Evolutionary conservation across 1,284 basidiomycete species (phyloP).

Genomic region (Cryptococcus sp.): DNA sequence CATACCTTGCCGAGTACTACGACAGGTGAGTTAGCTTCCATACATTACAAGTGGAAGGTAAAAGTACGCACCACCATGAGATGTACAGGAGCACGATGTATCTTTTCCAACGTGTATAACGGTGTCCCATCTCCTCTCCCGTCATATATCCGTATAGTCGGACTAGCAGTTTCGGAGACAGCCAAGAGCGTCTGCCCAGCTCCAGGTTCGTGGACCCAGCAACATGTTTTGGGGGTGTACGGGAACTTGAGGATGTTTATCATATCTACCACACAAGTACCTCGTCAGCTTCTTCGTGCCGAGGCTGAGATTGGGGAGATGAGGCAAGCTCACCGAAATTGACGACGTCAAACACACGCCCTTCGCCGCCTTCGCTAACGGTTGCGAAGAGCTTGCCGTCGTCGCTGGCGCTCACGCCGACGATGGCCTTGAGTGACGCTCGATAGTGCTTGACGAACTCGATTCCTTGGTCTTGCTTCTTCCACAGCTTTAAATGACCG

Average conservation of each 20-base stretch:
- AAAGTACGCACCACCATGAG: constrained; percentile 68
- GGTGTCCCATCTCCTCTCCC: constrained; percentile 81
- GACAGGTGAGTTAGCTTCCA: background rate
- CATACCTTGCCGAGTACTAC: constrained; percentile 86
- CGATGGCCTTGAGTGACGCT: constrained; percentile 80
- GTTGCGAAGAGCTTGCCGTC: constrained; percentile 93
- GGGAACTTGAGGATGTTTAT: constrained; percentile 95
- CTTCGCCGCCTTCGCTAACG: constrained; percentile 77
- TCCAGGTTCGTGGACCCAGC: constrained; percentile 89
- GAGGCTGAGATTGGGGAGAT: background rate
- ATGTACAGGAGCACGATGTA: constrained; percentile 87
- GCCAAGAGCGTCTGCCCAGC: constrained; percentile 87
- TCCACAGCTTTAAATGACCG: constrained; percentile 97
- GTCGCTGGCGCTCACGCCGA: constrained; percentile 79
- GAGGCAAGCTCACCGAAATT: constrained; percentile 74
- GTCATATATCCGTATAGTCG: constrained; percentile 86
- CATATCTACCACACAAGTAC: constrained; percentile 69
- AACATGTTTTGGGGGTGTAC: constrained; percentile 80
- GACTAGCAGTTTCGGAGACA: constrained; percentile 77
- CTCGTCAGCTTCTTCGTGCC: background rate
- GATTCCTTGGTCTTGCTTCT: constrained; percentile 89
- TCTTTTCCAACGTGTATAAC: constrained; percentile 68
- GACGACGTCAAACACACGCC: constrained; percentile 95
- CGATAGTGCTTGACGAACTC: constrained; percentile 94
- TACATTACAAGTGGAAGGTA: background rate